phyloP scores from a whole-genome alignment of 805 yeast genomes.

The Lipomyces kockii region DNA sequence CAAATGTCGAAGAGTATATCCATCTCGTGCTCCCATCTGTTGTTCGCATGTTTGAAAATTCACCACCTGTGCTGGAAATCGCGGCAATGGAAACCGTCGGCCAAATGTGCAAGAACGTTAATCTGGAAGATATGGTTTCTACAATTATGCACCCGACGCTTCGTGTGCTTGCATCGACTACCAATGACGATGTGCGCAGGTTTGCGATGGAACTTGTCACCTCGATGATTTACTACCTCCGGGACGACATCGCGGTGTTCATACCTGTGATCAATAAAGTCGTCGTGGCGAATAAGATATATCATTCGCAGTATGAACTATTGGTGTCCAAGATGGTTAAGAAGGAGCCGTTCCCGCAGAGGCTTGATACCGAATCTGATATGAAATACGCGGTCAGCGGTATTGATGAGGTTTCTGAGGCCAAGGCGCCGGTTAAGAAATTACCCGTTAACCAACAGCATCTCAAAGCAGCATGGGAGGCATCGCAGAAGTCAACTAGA shows the following conservation, averaged over 20 bases:
- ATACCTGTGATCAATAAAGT: constrained; percentile 77
- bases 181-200: constrained; percentile 62
- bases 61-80: constrained; percentile 59
- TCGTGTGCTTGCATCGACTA: constrained; percentile 58
- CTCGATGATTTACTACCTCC: constrained; percentile 78
- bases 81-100: constrained; percentile 86
- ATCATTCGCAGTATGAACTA: constrained; percentile 77
- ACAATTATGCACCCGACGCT: constrained; percentile 85
- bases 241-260: constrained; percentile 81
- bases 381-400: constrained; percentile 56
- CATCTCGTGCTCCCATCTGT: constrained; percentile 87
- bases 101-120: constrained; percentile 71
- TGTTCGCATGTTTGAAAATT: constrained; percentile 73
- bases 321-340: constrained; percentile 75
- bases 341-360: constrained; percentile 85
- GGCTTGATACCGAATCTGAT: constrained; percentile 61
- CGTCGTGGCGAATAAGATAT: constrained; percentile 62
- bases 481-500: constrained; percentile 81
- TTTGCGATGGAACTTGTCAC: constrained; percentile 75
- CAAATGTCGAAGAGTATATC: constrained; percentile 83
- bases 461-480: constrained; percentile 87
- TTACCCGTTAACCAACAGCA: constrained; percentile 69
- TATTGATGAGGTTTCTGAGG: constrained; percentile 58
- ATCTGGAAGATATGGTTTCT: constrained; percentile 84
- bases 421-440: constrained; percentile 72